Evolutionary conservation across 2,329 filamentous ascomycete genomes (phyloP), one percentile per base, ranked within the genome.

Genomic region (Myriosclerotinia scirpicola): DNA sequence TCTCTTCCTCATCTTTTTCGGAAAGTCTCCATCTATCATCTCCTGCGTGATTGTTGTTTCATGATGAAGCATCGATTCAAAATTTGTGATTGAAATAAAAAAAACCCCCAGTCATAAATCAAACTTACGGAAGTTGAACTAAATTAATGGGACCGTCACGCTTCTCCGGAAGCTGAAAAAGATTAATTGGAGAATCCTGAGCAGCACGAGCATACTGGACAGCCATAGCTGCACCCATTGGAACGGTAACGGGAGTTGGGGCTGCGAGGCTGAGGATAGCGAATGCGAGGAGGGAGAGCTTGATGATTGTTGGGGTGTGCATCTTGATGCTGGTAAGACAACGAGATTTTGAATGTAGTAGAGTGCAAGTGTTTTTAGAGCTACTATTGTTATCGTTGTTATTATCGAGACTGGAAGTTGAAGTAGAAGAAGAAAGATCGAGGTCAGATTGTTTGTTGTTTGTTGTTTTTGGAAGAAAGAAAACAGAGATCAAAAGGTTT

Each of bases 221-320:
- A 3, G 30, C 20, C 9, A 50, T 20, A 1, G 30, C 20, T 9
- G 30, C 30, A 11, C 14, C 58, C 30, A 26, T 17, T 15, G 38
- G 55, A 20, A 22, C 15, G 17, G 44, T 36, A 9, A 44, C 17
- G 5, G 54, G 38, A 40, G 42, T 44, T 26, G 44, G 64, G 26
- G 55, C 54, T 5, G 54, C 55, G n/a, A 65, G 2, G 12, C 54
- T 44, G 17, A 65, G 22, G n/a, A 36, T 22, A 20, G 50, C 22
- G 14, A 60, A 40, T 26, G 36, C 2, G 55, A 65, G 36, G 44
- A 60, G 20, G 26, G 20, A 61, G 46, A 65, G 12, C 3, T 38
- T 30, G 34, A 54, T 44, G 63, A 53, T 42, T 17, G 4, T 44
- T 44, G 54, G 20, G 22, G 14, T 20, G 12, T 36, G 54, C 64